Evolutionary conservation across 148 eudicot species (phyloP), one percentile per base, ranked within the genome.

Genomic region (Rhododendron simsii): DNA sequence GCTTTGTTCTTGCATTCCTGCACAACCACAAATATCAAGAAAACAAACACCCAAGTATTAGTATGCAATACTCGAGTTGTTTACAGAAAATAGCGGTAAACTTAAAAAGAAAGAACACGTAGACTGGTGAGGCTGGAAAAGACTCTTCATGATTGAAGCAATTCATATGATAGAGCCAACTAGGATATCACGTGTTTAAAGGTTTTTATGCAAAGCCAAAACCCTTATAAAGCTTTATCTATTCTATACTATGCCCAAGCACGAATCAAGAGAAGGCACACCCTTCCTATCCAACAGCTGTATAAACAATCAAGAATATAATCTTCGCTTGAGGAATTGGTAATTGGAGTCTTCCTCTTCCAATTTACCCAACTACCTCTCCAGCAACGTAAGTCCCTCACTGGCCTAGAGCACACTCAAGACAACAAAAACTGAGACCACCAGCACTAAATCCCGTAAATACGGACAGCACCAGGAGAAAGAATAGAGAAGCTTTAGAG

Each of bases 1-100:
- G 98, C 89, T 93, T 96, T 81, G 99, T 96, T 78, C 86, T 88
- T 85, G 93, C 98, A 89, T 92, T 95, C 94, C 99, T 96, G 76
- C 87, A 88, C 84, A 50, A 71, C 69, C 73, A 82, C 28, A 86
- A 76, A 61, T 57, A 83, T 28, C 41, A 35, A 80, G 41, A 82
- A 74, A 30, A 82, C 45, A 71, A 80, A 85, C 69, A 86, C 35
- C 47, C 51, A 76, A 59, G 50, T 14, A 48, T 80, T 51, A 87
- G 83, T 28, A 50, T 18, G 37, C 39, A 26, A 23, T 82, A 39
- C 21, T 23, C 18, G 23, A 71, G 41, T 71, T 39, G 44, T 20
- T 5, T 3, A 12, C 26, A 65, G 8, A 23, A 15, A 21, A 83
- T 63, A 61, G 15, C 37, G 7, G 12, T 3, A 82, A 11, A 30